These are phyloP conservation scores for Cutaneotrichosporon spelunceum DNA, from an alignment of 1,284 basidiomycete species.

Conservation along the genomic window DNA sequence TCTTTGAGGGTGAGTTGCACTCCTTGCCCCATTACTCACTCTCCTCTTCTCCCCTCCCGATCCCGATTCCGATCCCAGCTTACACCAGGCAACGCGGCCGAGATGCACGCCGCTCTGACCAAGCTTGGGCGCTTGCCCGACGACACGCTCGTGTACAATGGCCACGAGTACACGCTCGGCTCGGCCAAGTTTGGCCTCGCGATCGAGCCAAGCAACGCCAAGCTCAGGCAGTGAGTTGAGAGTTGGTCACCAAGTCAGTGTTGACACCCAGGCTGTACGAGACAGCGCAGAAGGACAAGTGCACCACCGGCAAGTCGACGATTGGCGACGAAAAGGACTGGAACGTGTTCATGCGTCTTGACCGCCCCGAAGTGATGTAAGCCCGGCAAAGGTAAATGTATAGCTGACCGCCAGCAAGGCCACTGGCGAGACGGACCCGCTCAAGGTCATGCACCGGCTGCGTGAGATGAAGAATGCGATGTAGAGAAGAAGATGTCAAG, in stretches of 20 bases:
- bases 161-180: conserved; percentile 84
- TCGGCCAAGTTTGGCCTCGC: conserved; percentile 54
- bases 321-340: conserved; percentile 57
- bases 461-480: conserved; percentile 81
- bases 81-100: conserved; percentile 63
- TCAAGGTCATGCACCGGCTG: conserved; percentile 67
- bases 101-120: conserved; percentile 79
- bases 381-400: background rate
- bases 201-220: conserved; percentile 46
- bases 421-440: conserved; percentile 53
- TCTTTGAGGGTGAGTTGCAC: conserved; percentile 66
- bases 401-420: conserved; percentile 51
- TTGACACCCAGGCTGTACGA: conserved; percentile 33
- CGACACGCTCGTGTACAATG: conserved; percentile 79
- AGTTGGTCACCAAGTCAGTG: background rate
- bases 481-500: conserved; percentile 21
- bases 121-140: conserved; percentile 74
- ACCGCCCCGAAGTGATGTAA: conserved; percentile 43
- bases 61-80: background rate
- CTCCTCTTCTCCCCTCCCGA: too few species aligned
- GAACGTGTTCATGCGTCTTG: conserved; percentile 55
- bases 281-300: conserved; percentile 39
- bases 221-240: conserved; percentile 40
- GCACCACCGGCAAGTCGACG: conserved; percentile 52
- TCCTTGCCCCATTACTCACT: too few species aligned